Conservation (phyloP, 1,284 basidiomycete species). For the Ustilago cynodontis region DNA sequence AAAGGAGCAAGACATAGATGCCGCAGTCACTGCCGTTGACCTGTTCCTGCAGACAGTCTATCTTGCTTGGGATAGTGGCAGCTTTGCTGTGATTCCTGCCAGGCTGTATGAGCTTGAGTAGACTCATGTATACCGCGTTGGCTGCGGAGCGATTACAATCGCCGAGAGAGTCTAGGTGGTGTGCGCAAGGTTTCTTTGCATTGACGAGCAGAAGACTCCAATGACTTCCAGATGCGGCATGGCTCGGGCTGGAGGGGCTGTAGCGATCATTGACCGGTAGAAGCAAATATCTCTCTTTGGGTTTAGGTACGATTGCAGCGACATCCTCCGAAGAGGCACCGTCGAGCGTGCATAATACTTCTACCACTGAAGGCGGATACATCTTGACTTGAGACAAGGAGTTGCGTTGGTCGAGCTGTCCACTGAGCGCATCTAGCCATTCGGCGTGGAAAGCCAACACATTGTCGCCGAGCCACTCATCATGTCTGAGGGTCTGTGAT, state of each 20-base stretch:
- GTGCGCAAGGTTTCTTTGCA: conserved; percentile 10
- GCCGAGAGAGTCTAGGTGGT: conserved; percentile 46
- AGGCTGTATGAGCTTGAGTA: conserved; percentile 25
- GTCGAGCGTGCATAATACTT: conserved; percentile 36
- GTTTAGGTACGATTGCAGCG: conserved; percentile 27
- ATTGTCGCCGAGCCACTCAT: conserved; percentile 51
- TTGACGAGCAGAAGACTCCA: conserved; percentile 44
- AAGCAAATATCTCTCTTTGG: conserved; percentile 26
- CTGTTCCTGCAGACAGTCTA: conserved; percentile 33
- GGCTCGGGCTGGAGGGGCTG: conserved; percentile 16
- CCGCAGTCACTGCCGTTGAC: conserved; percentile 49
- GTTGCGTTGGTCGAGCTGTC: conserved; percentile 5
- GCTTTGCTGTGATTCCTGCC: not conserved
- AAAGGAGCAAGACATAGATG: conserved; percentile 44
- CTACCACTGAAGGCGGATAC: conserved; percentile 45
- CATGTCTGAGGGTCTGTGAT: conserved; percentile 30
- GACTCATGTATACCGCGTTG: conserved; percentile 20
- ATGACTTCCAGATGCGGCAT: conserved; percentile 28
- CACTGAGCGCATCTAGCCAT: conserved; percentile 36
- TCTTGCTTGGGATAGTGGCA: conserved; percentile 7
- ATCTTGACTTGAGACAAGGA: conserved; percentile 25
- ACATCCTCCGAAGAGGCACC: conserved; percentile 17
- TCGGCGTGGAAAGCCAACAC: conserved; percentile 49
- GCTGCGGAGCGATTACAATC: conserved; percentile 42
- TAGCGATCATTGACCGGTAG: conserved; percentile 50